Conservation (phyloP, 345 rosid genomes). For the Populus nigra region DNA sequence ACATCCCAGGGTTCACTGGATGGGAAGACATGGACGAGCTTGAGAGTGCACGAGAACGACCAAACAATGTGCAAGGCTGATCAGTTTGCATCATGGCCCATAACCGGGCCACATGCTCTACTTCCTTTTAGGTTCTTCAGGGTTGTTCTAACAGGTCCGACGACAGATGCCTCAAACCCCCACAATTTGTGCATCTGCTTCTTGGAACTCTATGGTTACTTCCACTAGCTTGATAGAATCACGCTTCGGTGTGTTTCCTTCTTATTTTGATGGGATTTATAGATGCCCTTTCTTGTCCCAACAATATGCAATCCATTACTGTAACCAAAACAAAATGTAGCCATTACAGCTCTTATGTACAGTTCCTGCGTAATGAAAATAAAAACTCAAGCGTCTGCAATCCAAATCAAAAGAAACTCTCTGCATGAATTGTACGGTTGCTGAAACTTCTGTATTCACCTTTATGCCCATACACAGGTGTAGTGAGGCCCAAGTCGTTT, state of each 20-base stretch:
- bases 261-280: background rate
- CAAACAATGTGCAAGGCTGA: slow-evolving; percentile 74
- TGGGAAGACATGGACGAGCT: slow-evolving; percentile 67
- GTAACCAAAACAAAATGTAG: background rate
- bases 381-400: background rate
- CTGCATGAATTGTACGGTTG: background rate
- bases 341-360: background rate
- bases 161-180: slow-evolving; percentile 61
- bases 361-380: background rate
- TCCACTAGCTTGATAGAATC: slow-evolving; percentile 32
- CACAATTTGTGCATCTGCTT: slow-evolving; percentile 88
- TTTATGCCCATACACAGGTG: too few species aligned
- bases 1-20: slow-evolving; percentile 65
- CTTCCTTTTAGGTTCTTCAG: slow-evolving; percentile 81
- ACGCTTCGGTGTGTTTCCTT: background rate
- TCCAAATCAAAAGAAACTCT: too few species aligned
- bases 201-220: slow-evolving; percentile 87
- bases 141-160: slow-evolving; percentile 64
- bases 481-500: too few species aligned
- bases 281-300: background rate
- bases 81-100: slow-evolving; percentile 83
- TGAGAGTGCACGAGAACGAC: slow-evolving; percentile 74
- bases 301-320: background rate
- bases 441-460: too few species aligned
- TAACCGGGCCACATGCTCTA: slow-evolving; percentile 64